Conservation (phyloP, 495 filamentous ascomycete genomes). For the Hyaloscypha finlandica region DNA sequence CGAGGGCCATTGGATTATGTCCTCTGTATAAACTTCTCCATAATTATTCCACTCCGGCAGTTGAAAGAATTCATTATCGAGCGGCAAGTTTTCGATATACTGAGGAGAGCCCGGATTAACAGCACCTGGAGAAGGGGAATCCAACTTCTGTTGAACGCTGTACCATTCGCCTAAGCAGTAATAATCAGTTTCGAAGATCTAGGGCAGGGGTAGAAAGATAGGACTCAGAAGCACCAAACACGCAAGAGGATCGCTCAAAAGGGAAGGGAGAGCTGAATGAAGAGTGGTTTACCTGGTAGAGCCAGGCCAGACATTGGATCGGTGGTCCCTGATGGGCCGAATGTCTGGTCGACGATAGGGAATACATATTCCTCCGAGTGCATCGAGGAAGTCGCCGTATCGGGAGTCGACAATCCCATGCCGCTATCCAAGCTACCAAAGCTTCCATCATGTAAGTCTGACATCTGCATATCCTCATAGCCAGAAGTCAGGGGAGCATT, state of each 20-base stretch:
- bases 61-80: not conserved
- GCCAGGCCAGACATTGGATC: conserved; percentile 11
- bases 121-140: not conserved
- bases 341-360: not conserved
- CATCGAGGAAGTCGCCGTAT: conserved; percentile 11
- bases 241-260: not conserved
- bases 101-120: not conserved
- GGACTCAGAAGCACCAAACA: not conserved
- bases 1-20: conserved; percentile 1
- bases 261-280: not conserved
- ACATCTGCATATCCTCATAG: conserved; percentile 9
- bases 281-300: conserved; percentile 11
- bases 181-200: not conserved
- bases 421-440: conserved; percentile 17
- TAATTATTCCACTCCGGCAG: not conserved
- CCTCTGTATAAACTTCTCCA: not conserved
- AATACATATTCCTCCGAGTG: conserved; percentile 15
- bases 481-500: not conserved
- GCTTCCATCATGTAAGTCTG: conserved; percentile 17
- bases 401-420: conserved; percentile 17
- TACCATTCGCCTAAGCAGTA: not conserved
- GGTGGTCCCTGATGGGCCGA: not conserved
- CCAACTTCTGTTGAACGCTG: not conserved
- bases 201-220: not conserved
- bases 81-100: not conserved